Evolutionary conservation across 345 rosid genomes (phyloP).

Genomic region (Murraya paniculata): DNA sequence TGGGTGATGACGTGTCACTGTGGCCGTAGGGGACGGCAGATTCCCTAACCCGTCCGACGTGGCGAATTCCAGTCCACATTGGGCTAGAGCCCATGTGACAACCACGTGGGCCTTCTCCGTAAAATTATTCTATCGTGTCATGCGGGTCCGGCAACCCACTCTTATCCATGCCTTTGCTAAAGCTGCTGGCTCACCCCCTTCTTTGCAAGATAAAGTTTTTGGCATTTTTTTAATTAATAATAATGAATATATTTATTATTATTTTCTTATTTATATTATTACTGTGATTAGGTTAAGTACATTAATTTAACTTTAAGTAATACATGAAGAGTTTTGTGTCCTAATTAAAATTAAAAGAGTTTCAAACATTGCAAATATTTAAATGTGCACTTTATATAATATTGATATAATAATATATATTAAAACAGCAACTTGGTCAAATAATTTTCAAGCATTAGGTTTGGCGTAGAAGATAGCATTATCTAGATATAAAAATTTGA

Average conservation of each 20-base stretch:
- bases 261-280: too few species aligned
- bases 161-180: neutral
- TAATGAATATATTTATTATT: neutral
- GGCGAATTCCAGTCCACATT: slow-evolving; percentile 44
- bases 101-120: slow-evolving; percentile 30
- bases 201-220: neutral
- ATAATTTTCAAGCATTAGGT: neutral
- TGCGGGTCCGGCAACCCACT: slow-evolving; percentile 6
- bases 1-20: slow-evolving; percentile 28
- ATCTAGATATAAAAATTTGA: neutral
- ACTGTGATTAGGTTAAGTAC: neutral
- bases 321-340: too few species aligned
- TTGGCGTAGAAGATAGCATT: neutral
- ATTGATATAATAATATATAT: neutral
- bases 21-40: slow-evolving; percentile 24
- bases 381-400: neutral
- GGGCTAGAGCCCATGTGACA: slow-evolving; percentile 42
- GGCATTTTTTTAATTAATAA: neutral
- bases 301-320: too few species aligned
- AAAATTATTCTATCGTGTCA: slow-evolving; percentile 23
- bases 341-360: too few species aligned
- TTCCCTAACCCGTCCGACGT: slow-evolving; percentile 41
- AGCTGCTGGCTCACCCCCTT: neutral
- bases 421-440: neutral
- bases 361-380: neutral